Conservation (phyloP, 108 stramenopile genomes). For the Tribonema minus region DNA sequence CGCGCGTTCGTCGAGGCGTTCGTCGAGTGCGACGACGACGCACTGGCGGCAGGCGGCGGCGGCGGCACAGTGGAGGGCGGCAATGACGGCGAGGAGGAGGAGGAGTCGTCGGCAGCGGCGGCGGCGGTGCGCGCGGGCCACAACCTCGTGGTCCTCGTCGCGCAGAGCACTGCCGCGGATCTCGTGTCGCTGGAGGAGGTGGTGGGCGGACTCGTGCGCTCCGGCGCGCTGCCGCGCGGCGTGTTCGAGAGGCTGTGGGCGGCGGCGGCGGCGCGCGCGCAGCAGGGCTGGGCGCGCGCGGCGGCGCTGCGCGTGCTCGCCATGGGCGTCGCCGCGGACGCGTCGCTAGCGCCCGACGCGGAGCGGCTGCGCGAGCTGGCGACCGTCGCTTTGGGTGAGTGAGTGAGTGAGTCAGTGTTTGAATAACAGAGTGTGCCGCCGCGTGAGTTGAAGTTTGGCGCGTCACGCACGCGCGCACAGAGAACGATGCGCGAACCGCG, state of each 20-base stretch:
- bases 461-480: too few species aligned
- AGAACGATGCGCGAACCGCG: too few species aligned
- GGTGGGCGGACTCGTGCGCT: conserved; percentile 27
- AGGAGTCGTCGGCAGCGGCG: too few species aligned
- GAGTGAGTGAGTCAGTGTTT: too few species aligned
- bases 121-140: conserved; percentile 47
- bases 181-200: conserved; percentile 77
- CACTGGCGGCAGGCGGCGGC: neutral
- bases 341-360: conserved; percentile 59
- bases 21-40: neutral
- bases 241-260: conserved; percentile 68
- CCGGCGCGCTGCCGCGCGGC: neutral
- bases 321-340: conserved; percentile 82
- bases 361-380: conserved; percentile 3
- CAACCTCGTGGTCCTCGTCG: conserved; percentile 72
- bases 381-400: neutral
- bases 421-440: too few species aligned
- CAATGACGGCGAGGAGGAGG: too few species aligned
- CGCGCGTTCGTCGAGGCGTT: neutral
- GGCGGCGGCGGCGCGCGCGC: neutral
- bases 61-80: too few species aligned
- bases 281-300: neutral
- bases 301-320: conserved; percentile 71
- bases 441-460: too few species aligned
- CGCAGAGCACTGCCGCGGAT: conserved; percentile 73